A percentile compares a stretch with the other conserved stretches of the same genome.
Conservation (phyloP, 345 rosid genomes). For the Cardamine resedifolia region DNA sequence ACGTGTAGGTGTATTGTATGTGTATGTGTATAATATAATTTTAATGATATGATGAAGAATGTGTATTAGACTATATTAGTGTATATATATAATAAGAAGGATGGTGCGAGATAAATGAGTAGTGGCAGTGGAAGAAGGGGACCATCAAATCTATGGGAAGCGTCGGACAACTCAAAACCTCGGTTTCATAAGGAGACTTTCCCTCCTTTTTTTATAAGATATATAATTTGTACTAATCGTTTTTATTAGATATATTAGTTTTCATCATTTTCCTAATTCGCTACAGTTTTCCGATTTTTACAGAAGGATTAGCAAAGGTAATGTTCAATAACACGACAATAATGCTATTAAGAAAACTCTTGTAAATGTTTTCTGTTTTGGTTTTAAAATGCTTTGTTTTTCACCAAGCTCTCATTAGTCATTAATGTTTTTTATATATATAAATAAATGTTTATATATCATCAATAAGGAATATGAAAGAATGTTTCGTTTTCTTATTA, state of each 20-base stretch:
- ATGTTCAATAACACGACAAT: not conserved
- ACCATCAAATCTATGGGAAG: constrained; percentile 42
- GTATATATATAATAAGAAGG: constrained; percentile 27
- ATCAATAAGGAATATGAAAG: not conserved
- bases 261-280: not conserved
- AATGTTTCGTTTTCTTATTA: constrained; percentile 22
- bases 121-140: constrained; percentile 41
- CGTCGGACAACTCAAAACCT: constrained; percentile 40
- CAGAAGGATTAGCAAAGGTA: not conserved
- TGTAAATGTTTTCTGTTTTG: not conserved
- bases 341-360: not conserved
- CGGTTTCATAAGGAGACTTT: constrained; percentile 39
- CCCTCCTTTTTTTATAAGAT: constrained; percentile 11
- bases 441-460: not conserved
- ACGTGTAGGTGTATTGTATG: not conserved
- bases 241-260: not conserved
- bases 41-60: constrained; percentile 23
- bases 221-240: not conserved
- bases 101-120: constrained; percentile 43
- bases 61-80: not conserved
- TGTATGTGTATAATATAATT: not conserved
- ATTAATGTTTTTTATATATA: not conserved
- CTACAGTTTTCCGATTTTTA: not conserved
- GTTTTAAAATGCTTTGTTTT: not conserved
- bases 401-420: not conserved